Evolutionary conservation across 257 asterid genomes (phyloP), one percentile per base, ranked within the genome.

Genomic region (Fraxinus anomala): DNA sequence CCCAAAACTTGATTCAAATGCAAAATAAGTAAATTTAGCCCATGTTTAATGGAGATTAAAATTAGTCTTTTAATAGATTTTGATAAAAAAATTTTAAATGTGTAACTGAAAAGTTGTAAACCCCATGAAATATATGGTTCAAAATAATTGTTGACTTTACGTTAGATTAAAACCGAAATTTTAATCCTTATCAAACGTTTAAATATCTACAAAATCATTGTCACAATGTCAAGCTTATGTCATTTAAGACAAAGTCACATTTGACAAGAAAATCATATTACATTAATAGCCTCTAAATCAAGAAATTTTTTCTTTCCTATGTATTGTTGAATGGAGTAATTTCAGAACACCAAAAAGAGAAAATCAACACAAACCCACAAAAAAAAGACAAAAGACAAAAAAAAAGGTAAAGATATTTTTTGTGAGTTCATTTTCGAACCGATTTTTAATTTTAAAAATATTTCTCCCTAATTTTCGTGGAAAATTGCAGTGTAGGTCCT

Each of bases 121-220:
- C 28, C 28, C 28, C 28, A 26, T 30, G 33, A 30, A 30, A 30
- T 30, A 3, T 30, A 2, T 3, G 4, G 4, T 30, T 30, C 3
- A 30, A 30, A 30, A 1, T 30, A 30, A 30, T 30, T 3, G 4
- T 30, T 30, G 33, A 30, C 4, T 30, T 30, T 30, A 2, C 1
- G 0, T 30, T 30, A 30, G 33, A 30, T 30, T 30, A 30, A 30
- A 30, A 30, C 2, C 33, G 3, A 30, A 30, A 30, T 2, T 30
- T 30, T 30, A 30, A 30, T 30, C 33, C 3, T 30, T 30, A 30
- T 2, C 4, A 30, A 24, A 11, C n/a, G n/a, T 5, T 4, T 30
- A 73, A 73, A 59, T 74, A 36, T 59, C 71, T 74, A 12, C 70
- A 36, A 12, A 39, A 61, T 34, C 72, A 10, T 37, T 74, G 72